Percentiles rank a stretch among this genome's conserved stretches.
Conservation (phyloP, 2,329 filamentous ascomycete species). For the Lasiodiplodia sp. region DNA sequence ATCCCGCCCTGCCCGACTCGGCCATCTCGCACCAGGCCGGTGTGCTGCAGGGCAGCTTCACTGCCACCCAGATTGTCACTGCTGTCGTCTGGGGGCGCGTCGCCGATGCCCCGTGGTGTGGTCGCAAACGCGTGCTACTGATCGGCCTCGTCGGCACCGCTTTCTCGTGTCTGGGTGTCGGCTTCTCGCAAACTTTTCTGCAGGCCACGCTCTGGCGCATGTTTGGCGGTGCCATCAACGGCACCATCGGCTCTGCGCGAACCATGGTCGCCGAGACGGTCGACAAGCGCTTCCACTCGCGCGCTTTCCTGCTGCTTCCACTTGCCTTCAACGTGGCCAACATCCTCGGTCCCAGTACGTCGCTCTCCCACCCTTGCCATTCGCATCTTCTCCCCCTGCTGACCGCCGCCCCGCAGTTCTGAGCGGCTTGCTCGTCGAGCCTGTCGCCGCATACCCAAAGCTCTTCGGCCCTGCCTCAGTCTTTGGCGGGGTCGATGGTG, state of each 20-base stretch:
- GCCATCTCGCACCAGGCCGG: slow-evolving; percentile 53
- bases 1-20: slow-evolving; percentile 54
- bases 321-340: slow-evolving; percentile 52
- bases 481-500: slow-evolving; percentile 61
- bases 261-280: slow-evolving; percentile 52
- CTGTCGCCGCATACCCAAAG: slow-evolving; percentile 61
- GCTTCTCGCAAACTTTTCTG: slow-evolving; percentile 46
- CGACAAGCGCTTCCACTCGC: slow-evolving; percentile 50
- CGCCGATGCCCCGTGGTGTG: slow-evolving; percentile 54
- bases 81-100: slow-evolving; percentile 52
- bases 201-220: slow-evolving; percentile 53
- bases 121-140: slow-evolving; percentile 49
- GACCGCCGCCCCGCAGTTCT: slow-evolving; percentile 53
- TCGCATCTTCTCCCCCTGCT: not conserved
- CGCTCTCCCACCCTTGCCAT: not conserved
- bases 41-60: slow-evolving; percentile 51
- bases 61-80: slow-evolving; percentile 52
- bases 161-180: slow-evolving; percentile 49
- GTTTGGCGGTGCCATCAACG: slow-evolving; percentile 50
- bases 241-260: slow-evolving; percentile 50
- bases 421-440: slow-evolving; percentile 70
- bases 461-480: slow-evolving; percentile 65
- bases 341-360: slow-evolving; percentile 46
- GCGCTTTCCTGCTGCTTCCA: slow-evolving; percentile 50
- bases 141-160: slow-evolving; percentile 50